Conservation (phyloP, 2,329 filamentous ascomycete genomes). For the Alternaria longipes region DNA sequence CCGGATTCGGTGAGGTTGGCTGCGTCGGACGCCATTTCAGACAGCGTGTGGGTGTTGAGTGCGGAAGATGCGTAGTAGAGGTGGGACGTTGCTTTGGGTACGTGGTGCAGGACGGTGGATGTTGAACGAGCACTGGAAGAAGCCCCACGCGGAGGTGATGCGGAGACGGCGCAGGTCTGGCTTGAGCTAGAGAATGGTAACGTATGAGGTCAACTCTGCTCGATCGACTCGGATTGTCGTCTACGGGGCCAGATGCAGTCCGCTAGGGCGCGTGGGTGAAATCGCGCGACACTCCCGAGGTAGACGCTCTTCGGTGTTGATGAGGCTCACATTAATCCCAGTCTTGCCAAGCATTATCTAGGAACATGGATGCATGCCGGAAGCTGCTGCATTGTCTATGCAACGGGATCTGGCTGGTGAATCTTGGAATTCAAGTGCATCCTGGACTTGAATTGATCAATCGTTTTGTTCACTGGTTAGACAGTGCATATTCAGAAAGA, state of each 20-base stretch:
- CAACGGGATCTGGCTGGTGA: background rate
- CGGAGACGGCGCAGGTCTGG: conserved; percentile 10
- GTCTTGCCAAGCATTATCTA: conserved; percentile 20
- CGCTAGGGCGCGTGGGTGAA: background rate
- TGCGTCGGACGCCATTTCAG: conserved; percentile 28
- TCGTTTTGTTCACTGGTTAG: background rate
- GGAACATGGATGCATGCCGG: conserved; percentile 16
- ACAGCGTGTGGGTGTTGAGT: background rate
- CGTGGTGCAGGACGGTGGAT: background rate
- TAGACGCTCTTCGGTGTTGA: conserved; percentile 19
- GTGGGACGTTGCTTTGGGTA: background rate
- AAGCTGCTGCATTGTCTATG: background rate
- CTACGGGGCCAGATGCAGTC: background rate
- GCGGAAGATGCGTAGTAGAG: conserved; percentile 1
- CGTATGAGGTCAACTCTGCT: background rate
- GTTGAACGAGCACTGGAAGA: conserved; percentile 9
- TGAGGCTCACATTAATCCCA: conserved; percentile 30
- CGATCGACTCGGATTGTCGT: background rate
- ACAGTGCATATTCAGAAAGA: no score
- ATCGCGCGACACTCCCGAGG: conserved; percentile 18
- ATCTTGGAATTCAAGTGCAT: background rate
- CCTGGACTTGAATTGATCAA: background rate
- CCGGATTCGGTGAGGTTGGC: conserved; percentile 72
- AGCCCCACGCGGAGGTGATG: conserved; percentile 23
- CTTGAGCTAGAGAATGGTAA: background rate